Evolutionary conservation across 768 basidiomycete genomes (phyloP).

Genomic region (Boletus reticulatus): DNA sequence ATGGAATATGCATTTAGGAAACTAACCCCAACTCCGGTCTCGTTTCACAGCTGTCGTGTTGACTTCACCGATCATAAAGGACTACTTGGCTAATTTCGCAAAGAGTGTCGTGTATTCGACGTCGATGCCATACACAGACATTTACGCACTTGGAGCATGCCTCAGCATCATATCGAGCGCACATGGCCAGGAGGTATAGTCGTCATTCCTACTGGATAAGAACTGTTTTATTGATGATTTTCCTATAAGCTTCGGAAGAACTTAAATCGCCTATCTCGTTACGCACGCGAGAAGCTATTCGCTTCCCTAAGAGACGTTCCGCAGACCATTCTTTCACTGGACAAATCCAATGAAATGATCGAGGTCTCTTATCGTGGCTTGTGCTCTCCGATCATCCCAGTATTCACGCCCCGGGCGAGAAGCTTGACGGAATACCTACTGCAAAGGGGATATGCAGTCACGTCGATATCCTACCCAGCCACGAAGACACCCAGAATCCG

Average conservation of each 20-base stretch:
- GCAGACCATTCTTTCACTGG: not conserved
- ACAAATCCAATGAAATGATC: not conserved
- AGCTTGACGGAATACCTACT: constrained; percentile 5
- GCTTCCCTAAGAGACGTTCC: constrained; percentile 4
- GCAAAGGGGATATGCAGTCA: constrained; percentile 10
- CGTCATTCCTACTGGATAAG: no score
- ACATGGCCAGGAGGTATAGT: constrained; percentile 17
- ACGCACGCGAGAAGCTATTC: constrained; percentile 6
- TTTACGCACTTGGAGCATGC: constrained; percentile 40
- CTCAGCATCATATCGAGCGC: constrained; percentile 25
- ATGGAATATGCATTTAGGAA: not conserved
- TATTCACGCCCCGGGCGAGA: constrained; percentile 8
- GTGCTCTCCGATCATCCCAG: constrained; percentile 17
- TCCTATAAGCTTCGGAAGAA: constrained; percentile 12
- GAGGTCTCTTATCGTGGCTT: not conserved
- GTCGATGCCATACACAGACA: constrained; percentile 16
- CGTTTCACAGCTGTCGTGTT: constrained; percentile 11
- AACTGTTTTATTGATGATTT: no score
- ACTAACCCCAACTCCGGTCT: not conserved
- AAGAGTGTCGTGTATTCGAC: constrained; percentile 22
- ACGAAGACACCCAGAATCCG: constrained; percentile 12
- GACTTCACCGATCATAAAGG: constrained; percentile 11
- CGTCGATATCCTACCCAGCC: constrained; percentile 6
- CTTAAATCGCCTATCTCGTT: constrained; percentile 1
- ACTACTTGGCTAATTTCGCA: constrained; percentile 19